Evolutionary conservation across 2,329 filamentous ascomycete genomes (phyloP).

Genomic region (Talaromyces sp.): DNA sequence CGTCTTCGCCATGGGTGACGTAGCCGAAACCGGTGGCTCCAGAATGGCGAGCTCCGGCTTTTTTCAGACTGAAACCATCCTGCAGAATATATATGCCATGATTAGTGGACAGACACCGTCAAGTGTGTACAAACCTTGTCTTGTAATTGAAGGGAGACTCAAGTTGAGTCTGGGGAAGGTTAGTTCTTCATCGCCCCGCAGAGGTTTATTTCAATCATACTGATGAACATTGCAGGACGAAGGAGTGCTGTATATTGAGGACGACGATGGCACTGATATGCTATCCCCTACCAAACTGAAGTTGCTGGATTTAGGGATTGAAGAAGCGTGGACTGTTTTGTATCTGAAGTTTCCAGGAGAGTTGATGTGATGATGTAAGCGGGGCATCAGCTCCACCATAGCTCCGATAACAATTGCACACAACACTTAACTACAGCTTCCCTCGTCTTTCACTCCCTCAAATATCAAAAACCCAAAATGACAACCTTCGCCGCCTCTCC

Average conservation of each 20-base stretch:
- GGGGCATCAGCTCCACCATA: constrained; percentile 1
- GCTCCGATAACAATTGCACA: background rate
- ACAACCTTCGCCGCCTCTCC: constrained; percentile 14
- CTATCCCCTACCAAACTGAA: background rate
- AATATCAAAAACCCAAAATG: background rate
- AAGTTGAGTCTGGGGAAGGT: constrained; percentile 6
- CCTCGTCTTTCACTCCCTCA: background rate
- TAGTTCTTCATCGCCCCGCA: background rate
- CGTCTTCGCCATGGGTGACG: constrained; percentile 6
- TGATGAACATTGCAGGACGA: background rate
- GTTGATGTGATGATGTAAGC: constrained; percentile 1
- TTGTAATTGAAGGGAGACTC: background rate
- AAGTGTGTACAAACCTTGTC: background rate
- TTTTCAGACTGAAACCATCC: constrained; percentile 5
- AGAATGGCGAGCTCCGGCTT: constrained; percentile 1
- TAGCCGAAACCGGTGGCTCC: constrained; percentile 2
- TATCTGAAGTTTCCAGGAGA: background rate
- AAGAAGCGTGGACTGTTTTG: background rate
- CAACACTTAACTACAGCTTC: too few relatives aligned
- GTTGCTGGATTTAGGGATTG: background rate
- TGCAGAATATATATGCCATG: constrained; percentile 3
- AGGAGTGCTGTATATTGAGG: background rate
- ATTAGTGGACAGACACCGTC: background rate
- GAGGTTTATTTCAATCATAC: too few relatives aligned
- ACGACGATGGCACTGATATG: background rate